Conservation (phyloP, 306 rosid species). For the Vigna hirtella region DNA sequence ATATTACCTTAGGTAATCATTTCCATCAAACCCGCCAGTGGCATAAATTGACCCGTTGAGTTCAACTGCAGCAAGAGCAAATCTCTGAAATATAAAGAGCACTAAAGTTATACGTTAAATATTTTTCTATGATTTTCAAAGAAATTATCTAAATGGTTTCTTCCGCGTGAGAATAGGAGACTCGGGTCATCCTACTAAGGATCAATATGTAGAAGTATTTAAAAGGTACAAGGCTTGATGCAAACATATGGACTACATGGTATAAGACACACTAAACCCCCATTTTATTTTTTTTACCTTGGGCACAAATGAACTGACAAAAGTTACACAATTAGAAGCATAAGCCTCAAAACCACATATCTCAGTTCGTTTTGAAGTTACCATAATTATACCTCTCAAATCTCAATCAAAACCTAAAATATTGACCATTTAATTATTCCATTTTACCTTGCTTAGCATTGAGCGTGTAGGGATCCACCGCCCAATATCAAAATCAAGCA, state of each 20-base stretch:
- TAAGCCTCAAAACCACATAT: constrained; percentile 18
- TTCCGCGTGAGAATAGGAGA: neutral
- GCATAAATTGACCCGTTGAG: constrained; percentile 79
- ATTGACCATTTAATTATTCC: constrained; percentile 25
- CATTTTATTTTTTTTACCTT: constrained; percentile 18
- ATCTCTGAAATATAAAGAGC: constrained; percentile 65
- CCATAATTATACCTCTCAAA: constrained; percentile 33
- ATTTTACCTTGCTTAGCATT: constrained; percentile 77
- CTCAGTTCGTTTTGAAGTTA: constrained; percentile 13
- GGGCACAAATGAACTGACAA: neutral
- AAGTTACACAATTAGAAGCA: constrained; percentile 24
- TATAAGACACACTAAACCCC: constrained; percentile 5
- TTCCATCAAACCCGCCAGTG: constrained; percentile 89
- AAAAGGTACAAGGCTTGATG: neutral
- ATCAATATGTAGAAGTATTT: constrained; percentile 10
- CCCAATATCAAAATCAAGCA: constrained; percentile 90
- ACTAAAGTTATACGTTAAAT: constrained; percentile 27
- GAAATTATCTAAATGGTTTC: constrained; percentile 26
- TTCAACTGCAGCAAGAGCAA: constrained; percentile 79
- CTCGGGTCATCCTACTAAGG: constrained; percentile 21
- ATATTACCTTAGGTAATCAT: constrained; percentile 72
- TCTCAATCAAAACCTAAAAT: constrained; percentile 34
- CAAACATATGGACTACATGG: constrained; percentile 1
- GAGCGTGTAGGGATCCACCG: constrained; percentile 81
- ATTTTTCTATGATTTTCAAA: constrained; percentile 18